A percentile compares a stretch with the other conserved stretches of the same genome.
phyloP scores from a whole-genome alignment of 129 eudicot species.

The Cynara cardunculus region DNA sequence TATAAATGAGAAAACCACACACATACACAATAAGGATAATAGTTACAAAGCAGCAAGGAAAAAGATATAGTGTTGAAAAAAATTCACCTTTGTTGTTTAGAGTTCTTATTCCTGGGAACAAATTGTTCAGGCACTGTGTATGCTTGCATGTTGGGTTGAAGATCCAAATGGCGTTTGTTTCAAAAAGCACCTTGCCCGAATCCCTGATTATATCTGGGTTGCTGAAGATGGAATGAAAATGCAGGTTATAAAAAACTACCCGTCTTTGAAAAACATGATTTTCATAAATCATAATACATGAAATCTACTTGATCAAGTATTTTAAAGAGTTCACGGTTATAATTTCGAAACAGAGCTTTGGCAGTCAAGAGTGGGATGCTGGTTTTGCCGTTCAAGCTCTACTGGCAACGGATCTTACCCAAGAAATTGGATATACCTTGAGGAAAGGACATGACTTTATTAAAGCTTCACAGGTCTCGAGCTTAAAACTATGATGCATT shows the following conservation, averaged over 20 bases:
- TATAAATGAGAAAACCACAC: background rate
- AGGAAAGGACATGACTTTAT: constrained; percentile 73
- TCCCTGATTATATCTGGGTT: constrained; percentile 85
- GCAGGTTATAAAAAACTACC: constrained; percentile 48
- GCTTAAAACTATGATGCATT: background rate
- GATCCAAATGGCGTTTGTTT: constrained; percentile 81
- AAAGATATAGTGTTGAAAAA: background rate
- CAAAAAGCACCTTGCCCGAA: constrained; percentile 80
- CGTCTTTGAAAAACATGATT: background rate
- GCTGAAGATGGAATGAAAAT: constrained; percentile 99
- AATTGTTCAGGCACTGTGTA: constrained; percentile 49
- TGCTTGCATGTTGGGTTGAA: constrained; percentile 97
- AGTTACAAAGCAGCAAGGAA: background rate
- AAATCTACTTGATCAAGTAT: background rate
- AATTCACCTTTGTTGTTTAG: background rate
- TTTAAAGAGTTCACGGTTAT: background rate
- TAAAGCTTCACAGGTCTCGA: constrained; percentile 76
- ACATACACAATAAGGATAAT: background rate
- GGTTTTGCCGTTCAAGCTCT: constrained; percentile 81
- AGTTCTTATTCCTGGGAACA: background rate
- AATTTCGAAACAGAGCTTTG: constrained; percentile 62
- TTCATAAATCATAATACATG: constrained; percentile 8
- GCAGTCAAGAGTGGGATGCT: constrained; percentile 86
- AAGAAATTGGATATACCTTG: constrained; percentile 62
- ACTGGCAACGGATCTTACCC: constrained; percentile 50